A percentile compares a stretch with the other conserved stretches of the same genome.
Evolutionary conservation across 2,329 filamentous ascomycete genomes (phyloP).

Genomic region (Beauveria sp.): DNA sequence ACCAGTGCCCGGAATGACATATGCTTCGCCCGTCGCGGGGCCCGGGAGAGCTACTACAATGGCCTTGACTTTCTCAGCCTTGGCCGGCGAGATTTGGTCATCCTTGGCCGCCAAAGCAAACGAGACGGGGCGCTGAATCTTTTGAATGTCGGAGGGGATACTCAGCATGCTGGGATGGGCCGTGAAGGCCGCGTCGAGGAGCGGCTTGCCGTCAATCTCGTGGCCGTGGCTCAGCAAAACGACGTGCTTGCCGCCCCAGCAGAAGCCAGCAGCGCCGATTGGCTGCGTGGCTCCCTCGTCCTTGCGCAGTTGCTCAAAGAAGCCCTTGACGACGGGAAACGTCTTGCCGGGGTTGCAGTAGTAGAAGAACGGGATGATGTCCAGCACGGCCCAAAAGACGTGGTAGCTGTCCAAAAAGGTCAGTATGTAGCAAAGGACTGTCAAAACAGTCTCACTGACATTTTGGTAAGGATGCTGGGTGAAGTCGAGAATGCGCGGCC

Average conservation of each 20-base stretch:
- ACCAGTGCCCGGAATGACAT: conserved; percentile 28
- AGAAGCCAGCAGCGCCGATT: conserved; percentile 51
- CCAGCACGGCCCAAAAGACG: conserved; percentile 17
- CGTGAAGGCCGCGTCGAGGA: conserved; percentile 45
- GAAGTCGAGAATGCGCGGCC: conserved; percentile 19
- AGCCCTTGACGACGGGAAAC: conserved; percentile 27
- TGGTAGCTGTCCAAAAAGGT: conserved; percentile 17
- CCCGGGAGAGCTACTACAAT: conserved; percentile 28
- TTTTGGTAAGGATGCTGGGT: conserved; percentile 19
- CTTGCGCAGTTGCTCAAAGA: conserved; percentile 29
- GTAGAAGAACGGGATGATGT: conserved; percentile 25
- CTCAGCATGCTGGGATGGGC: conserved; percentile 43
- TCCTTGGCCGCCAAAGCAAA: conserved; percentile 41
- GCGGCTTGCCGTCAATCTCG: conserved; percentile 23
- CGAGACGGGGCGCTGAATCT: conserved; percentile 34
- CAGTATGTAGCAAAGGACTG: background rate
- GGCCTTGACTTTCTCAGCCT: conserved; percentile 25
- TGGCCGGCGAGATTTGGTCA: conserved; percentile 25
- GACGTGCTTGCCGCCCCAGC: conserved; percentile 54
- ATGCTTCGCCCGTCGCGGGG: conserved; percentile 26
- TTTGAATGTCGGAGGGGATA: conserved; percentile 40
- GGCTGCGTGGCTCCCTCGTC: conserved; percentile 22
- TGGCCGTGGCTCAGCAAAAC: conserved; percentile 37
- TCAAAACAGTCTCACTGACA: conserved; percentile 16
- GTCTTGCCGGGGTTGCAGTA: conserved; percentile 23